phyloP scores from a whole-genome alignment of 2,329 filamentous ascomycete species.

The Cytospora piceae region DNA sequence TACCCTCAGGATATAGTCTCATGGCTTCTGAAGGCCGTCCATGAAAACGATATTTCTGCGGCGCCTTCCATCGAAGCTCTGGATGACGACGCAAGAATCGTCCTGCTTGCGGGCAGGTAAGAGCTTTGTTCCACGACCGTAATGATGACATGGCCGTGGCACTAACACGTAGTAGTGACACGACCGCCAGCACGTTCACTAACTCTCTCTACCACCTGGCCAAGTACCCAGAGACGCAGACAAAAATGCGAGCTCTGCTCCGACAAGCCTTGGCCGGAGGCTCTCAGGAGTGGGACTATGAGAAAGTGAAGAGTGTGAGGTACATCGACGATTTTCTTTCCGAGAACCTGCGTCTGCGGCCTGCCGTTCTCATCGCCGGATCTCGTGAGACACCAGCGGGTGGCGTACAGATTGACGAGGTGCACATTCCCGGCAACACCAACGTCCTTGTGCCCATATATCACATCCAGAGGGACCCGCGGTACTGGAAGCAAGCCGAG shows the following conservation, averaged over 20 bases:
- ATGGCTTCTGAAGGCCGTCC: constrained; percentile 20
- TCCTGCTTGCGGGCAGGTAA: constrained; percentile 19
- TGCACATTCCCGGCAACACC: constrained; percentile 24
- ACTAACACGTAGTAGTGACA: constrained; percentile 15
- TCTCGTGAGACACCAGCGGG: constrained; percentile 12
- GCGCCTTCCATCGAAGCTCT: constrained; percentile 11
- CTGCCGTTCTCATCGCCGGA: constrained; percentile 15
- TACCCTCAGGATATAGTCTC: constrained; percentile 18
- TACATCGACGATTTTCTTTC: constrained; percentile 21
- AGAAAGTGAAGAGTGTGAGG: constrained; percentile 12
- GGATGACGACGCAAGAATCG: constrained; percentile 12
- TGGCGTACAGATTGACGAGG: constrained; percentile 28
- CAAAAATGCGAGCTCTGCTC: constrained; percentile 7
- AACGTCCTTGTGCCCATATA: constrained; percentile 22
- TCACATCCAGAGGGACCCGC: constrained; percentile 30
- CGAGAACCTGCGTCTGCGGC: constrained; percentile 23
- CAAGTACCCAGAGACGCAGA: constrained; percentile 13
- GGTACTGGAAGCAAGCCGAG: constrained; percentile 28
- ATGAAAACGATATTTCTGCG: constrained; percentile 15
- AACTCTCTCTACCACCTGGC: constrained; percentile 16
- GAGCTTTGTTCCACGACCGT: background rate
- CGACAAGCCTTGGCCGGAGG: background rate
- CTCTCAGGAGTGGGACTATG: constrained; percentile 12
- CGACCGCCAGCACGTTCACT: constrained; percentile 5
- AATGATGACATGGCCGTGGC: background rate